Evolutionary conservation across 805 yeast genomes (phyloP), one percentile per base, ranked within the genome.

Genomic region (Cyberlindnera samutprakarnensis): DNA sequence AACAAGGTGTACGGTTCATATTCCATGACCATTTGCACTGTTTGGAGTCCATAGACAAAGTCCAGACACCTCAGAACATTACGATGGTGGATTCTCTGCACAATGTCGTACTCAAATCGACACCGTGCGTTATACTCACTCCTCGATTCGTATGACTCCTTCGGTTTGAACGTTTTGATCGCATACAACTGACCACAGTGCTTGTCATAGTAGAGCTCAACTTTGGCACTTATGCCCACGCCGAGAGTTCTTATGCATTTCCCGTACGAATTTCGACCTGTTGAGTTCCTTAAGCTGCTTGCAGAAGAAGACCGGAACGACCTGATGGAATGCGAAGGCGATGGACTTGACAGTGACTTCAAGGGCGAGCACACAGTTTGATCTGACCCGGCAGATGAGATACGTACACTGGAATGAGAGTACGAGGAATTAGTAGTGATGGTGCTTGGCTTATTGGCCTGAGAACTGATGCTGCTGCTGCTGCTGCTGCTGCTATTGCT

Each of bases 1-100:
- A 90, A 82, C 44, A 90, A 79, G 53, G 87, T 95, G 53, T 70
- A 85, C 2, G 86, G 90, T 31, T 87, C 79, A 52, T 78, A 90
- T 51, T 88, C 96, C 92, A 88, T 82, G 21, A 88, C 79, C 38
- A 88, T 78, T 38, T 71, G 73, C 47, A 69, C 70, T 23, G 64
- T 54, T 16, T 62, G 64, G 14, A 66, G 63, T 30, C 84, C 90
- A 39, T 73, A 64, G 35, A 82, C 59, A 44, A 90, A 68, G 46
- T 83, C 95, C 27, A 73, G 61, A 2, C 90, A 84, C 41, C 73
- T 75, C 36, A 86, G 72, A 33, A 90, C 62, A 56, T 88, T 87
- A 31, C 71, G 72, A 50, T 88, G 94, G 32, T 66, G 18, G 36
- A 88, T 57, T 6, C 73, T 65, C 14, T 81, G 76, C 0, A 94